Evolutionary conservation across 306 rosid genomes (phyloP), one percentile per base, ranked within the genome.

Genomic region (Castanospermum australe): DNA sequence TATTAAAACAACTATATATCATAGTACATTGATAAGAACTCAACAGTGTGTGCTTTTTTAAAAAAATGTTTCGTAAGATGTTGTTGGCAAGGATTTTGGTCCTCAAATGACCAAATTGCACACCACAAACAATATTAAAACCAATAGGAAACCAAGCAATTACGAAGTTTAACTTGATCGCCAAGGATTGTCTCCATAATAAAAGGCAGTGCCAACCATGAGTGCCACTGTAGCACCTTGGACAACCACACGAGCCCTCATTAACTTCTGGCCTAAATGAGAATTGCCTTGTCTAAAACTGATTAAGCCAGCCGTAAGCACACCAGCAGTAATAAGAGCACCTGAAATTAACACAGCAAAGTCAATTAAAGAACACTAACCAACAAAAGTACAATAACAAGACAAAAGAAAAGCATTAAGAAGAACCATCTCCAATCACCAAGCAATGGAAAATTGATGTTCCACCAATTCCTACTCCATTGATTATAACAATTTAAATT

Each of bases 181-280:
- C 98, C 98, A 91, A 4, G 97, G 97, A 85, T 87, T 91, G 0
- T 90, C 97, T 17, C 93, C 98, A 41, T 92, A 93, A 85, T 90
- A 92, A 85, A 73, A 92, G 59, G 98, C 91, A 20, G 93, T 88
- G 77, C 97, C 98, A 62, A 91, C 97, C 98, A 93, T 91, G 65
- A 93, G 96, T 0, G 92, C 98, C 24, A 92, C 98, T 0, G 98
- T 93, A 48, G 91, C 96, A 77, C 97, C 98, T 78, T 93, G 98
- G 51, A 77, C 94, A 45, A 90, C 94, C 71, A 93, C 98, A 62
- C 98, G 97, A 82, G 96, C 97, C 85, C 98, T 87, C 98, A 93
- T 93, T 77, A 93, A 84, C 86, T 79, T 79, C 92, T 93, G 98
- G 38, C 98, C 98, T 82, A 90, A 61, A 42, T 87, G 88, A 71